A percentile compares a stretch with the other conserved stretches of the same genome.
Evolutionary conservation across 345 rosid genomes (phyloP).

Genomic region (Reutealis trisperma): DNA sequence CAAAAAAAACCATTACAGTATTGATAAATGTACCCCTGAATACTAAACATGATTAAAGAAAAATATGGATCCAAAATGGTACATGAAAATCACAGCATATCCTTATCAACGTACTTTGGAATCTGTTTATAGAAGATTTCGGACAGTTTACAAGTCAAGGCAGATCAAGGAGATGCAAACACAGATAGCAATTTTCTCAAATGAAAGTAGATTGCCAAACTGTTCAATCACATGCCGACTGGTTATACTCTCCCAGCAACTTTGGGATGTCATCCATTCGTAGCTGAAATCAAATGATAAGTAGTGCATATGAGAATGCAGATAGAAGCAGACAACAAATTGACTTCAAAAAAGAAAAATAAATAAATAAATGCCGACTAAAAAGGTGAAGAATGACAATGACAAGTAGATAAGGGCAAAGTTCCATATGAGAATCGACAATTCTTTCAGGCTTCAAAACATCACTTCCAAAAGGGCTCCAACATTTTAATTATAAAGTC

Average conservation of each 20-base stretch:
- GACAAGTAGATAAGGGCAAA: background rate
- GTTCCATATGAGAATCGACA: background rate
- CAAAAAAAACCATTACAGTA: background rate
- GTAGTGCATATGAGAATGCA: background rate
- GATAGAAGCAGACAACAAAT: background rate
- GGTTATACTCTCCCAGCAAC: slow-evolving; percentile 74
- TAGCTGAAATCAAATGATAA: slow-evolving; percentile 49
- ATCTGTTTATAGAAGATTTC: background rate
- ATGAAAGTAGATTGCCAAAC: background rate
- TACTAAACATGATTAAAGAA: background rate
- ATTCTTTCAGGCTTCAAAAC: background rate
- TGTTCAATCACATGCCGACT: slow-evolving; percentile 39
- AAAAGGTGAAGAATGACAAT: background rate
- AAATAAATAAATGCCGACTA: background rate
- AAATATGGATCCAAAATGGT: background rate
- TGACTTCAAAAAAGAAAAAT: background rate
- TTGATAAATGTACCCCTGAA: background rate
- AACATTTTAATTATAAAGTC: no score
- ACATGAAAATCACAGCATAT: background rate
- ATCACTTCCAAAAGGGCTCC: background rate
- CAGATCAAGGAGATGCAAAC: background rate
- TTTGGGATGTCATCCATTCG: slow-evolving; percentile 76
- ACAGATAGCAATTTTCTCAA: background rate
- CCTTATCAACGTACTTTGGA: background rate
- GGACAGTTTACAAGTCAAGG: background rate